Percentiles rank a stretch among this genome's conserved stretches.
Conservation (phyloP, 1,284 basidiomycete genomes). For the Leucoagaricus sp. region DNA sequence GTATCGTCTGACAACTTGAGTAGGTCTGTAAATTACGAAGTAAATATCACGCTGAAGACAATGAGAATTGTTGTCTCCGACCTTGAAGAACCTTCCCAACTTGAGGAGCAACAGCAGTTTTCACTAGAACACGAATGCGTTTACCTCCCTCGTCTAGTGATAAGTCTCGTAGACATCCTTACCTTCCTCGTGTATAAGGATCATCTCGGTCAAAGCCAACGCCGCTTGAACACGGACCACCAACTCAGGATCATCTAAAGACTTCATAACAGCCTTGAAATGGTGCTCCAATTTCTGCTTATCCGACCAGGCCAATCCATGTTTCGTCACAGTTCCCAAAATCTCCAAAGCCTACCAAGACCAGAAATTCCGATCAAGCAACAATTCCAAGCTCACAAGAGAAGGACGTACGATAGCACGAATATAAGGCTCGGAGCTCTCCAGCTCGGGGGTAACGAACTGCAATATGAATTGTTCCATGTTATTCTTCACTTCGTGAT, state of each 20-base stretch:
- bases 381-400: no score
- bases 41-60: not conserved
- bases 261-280: slow-evolving; percentile 60
- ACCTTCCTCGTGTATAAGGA: slow-evolving; percentile 68
- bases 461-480: slow-evolving; percentile 78
- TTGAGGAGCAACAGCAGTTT: slow-evolving; percentile 71
- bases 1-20: slow-evolving; percentile 89
- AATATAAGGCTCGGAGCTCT: slow-evolving; percentile 66
- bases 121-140: slow-evolving; percentile 46
- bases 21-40: slow-evolving; percentile 51
- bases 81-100: slow-evolving; percentile 89
- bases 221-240: slow-evolving; percentile 87
- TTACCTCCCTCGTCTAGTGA: no score
- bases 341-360: slow-evolving; percentile 83
- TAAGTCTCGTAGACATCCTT: slow-evolving; percentile 26
- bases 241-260: slow-evolving; percentile 75
- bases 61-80: slow-evolving; percentile 30
- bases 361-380: no score
- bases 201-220: slow-evolving; percentile 78
- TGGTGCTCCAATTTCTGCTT: slow-evolving; percentile 65
- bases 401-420: slow-evolving; percentile 64
- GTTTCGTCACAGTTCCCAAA: slow-evolving; percentile 70
- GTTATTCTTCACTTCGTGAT: slow-evolving; percentile 73
- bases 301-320: slow-evolving; percentile 64
- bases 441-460: slow-evolving; percentile 74